Evolutionary conservation across 2,329 filamentous ascomycete genomes (phyloP), one percentile per base, ranked within the genome.

Genomic region (Exserohilum turcica): DNA sequence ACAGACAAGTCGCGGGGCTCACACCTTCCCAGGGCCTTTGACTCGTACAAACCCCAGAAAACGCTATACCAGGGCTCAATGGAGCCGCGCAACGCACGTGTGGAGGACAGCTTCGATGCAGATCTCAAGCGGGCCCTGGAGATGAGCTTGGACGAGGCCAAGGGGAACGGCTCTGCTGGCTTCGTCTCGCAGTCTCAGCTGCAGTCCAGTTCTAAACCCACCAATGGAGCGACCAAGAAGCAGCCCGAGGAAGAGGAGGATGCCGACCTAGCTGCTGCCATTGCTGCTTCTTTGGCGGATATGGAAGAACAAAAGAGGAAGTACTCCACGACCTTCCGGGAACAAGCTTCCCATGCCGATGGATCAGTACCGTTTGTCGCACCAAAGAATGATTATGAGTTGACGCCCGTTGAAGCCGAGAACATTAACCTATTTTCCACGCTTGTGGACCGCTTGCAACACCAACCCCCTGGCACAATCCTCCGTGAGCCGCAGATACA

Each of bases 221-320:
- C 71, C 9, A 78, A 77, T 28, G 75, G 73, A 12, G 61, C 65
- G 12, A 50, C 68, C 1, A 69, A 68, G 57, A 69, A 70, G 57
- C 67, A 64, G 59, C 60, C 73, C 8, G 85, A 84, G 2, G 91
- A 96, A 47, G 92, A 96, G 51, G 92, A 97, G 49, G 94, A 99
- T 68, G 88, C 91, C 0, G 93, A 97, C 67, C 78, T 99, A 24
- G 95, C 94, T 72, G 92, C 93, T 21, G 94, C 94, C 3, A 97
- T 99, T 70, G 93, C 92, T 31, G 92, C 95, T 15, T 97, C 94
- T 5, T 74, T 99, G 53, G 89, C 90, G 19, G 94, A 99, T 70
- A 97, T 97, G 91, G 94, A 99, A 75, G 90, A 97, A 74, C 93
- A 99, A 73, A 97, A 99, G 80, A 89, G 93, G 76, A 87, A 87